Evolutionary conservation across 2,329 filamentous ascomycete genomes (phyloP), one percentile per base, ranked within the genome.

Genomic region (Dothiorella sarmentorum): DNA sequence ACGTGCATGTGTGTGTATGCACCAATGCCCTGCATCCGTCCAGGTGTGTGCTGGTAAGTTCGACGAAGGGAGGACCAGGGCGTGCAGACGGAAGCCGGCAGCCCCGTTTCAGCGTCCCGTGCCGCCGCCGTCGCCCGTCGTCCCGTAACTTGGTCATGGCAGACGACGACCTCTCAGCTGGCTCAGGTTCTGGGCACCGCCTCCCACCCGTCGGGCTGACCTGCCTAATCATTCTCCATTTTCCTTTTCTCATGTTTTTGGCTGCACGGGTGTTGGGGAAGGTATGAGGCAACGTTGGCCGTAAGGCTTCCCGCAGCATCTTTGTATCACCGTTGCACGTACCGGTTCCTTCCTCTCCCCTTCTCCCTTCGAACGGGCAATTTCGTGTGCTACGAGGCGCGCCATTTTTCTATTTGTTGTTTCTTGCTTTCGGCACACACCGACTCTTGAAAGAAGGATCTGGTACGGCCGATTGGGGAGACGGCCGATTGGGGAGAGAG

Each of bases 301-400:
- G n/a, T 24, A 35, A 43, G 53, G 40, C 53, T 43, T 43, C 53
- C 38, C 31, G 53, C 53, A 56, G 53, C 40, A 56, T 56, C 53
- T 33, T 27, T 43, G 53, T 45, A 18, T 9, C 26, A 56, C 31
- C 15, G 53, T 56, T 9, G 53, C 38, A 45, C 53, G 53, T 45
- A 56, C 53, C 53, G 27, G 15, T 17, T 43, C 18, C 45, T n/a
- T 47, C 38, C 24, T 38, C 13, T 37, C 4, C 38, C 31, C 31
- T 56, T 38, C 37, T 27, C 52, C 22, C 45, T 33, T 37, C 13
- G 26, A 31, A 17, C 11, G n/a, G 26, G 44, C 29, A 13, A 11
- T 22, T 20, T 22, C 9, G 27, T 49, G 47, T 52, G 10, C 47
- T 24, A 52, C 47, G 18, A 24, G 15, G 6, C 47, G 27, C 47